Conservation (phyloP, 2,329 filamentous ascomycete species). For the Talaromyces sp. region DNA sequence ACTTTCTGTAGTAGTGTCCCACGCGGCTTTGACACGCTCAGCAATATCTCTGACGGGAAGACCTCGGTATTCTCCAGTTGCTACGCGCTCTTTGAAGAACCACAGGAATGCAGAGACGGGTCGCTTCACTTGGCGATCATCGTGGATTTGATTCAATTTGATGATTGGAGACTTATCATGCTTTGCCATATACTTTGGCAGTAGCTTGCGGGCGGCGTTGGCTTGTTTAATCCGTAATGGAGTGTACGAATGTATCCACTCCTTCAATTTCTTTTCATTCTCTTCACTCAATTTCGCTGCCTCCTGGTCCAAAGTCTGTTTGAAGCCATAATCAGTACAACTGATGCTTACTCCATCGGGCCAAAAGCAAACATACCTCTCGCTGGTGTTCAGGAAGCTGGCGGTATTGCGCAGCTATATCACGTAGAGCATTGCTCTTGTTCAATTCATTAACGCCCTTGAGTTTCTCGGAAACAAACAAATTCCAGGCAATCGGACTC, state of each 20-base stretch:
- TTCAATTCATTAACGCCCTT: constrained; percentile 16
- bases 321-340: not conserved
- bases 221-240: constrained; percentile 55
- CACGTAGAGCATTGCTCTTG: constrained; percentile 19
- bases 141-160: constrained; percentile 37
- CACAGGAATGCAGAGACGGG: constrained; percentile 34
- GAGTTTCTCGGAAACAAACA: constrained; percentile 21
- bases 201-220: constrained; percentile 51
- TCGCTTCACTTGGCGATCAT: constrained; percentile 51
- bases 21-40: constrained; percentile 20
- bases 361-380: constrained; percentile 12
- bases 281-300: constrained; percentile 45
- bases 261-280: constrained; percentile 42
- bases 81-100: constrained; percentile 44
- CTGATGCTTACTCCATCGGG: not conserved
- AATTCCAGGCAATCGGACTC: constrained; percentile 23
- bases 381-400: constrained; percentile 15
- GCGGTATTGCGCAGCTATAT: constrained; percentile 17
- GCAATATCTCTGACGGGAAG: constrained; percentile 37
- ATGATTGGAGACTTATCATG: constrained; percentile 10
- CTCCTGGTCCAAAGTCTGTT: constrained; percentile 50
- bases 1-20: constrained; percentile 23
- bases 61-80: constrained; percentile 48
- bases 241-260: constrained; percentile 53
- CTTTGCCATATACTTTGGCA: constrained; percentile 24